These are phyloP conservation scores for Straminergon stramineum DNA, from an alignment of 225 moss, liverwort and hornwort genomes.

Conservation along the genomic window DNA sequence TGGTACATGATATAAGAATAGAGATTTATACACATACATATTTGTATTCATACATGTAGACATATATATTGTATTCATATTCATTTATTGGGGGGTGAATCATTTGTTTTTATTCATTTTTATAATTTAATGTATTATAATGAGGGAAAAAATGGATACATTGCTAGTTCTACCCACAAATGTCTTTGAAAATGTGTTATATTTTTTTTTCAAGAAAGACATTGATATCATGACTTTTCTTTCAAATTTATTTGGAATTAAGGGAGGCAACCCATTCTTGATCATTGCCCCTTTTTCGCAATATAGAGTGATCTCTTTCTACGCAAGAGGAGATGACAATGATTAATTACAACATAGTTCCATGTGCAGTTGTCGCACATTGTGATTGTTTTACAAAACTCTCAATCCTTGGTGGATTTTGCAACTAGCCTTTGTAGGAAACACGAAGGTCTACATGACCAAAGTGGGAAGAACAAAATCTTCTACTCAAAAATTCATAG, in stretches of 20 bases:
- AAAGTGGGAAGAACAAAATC: too few species aligned
- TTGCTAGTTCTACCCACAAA: background rate
- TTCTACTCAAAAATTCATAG: too few species aligned
- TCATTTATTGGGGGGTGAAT: background rate
- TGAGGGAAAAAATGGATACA: background rate
- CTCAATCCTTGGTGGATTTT: too few species aligned
- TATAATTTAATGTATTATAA: fast-evolving
- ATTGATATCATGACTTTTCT: background rate
- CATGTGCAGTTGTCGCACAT: too few species aligned
- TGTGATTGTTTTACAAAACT: too few species aligned
- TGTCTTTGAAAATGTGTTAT: background rate
- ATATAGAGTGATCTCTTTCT: too few species aligned
- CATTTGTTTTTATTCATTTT: fast-evolving
- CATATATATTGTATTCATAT: background rate
- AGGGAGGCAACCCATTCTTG: too few species aligned
- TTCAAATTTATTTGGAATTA: background rate
- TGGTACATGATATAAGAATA: background rate
- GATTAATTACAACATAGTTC: too few species aligned
- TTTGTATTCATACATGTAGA: background rate
- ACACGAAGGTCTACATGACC: too few species aligned
- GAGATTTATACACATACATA: background rate
- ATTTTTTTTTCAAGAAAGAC: background rate
- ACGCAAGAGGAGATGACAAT: too few species aligned
- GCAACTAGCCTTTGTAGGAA: too few species aligned
- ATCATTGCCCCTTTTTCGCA: too few species aligned